A percentile compares a stretch with the other conserved stretches of the same genome.
Evolutionary conservation across 2,329 filamentous ascomycete genomes (phyloP).

Genomic region (Nigrospora oryzae): DNA sequence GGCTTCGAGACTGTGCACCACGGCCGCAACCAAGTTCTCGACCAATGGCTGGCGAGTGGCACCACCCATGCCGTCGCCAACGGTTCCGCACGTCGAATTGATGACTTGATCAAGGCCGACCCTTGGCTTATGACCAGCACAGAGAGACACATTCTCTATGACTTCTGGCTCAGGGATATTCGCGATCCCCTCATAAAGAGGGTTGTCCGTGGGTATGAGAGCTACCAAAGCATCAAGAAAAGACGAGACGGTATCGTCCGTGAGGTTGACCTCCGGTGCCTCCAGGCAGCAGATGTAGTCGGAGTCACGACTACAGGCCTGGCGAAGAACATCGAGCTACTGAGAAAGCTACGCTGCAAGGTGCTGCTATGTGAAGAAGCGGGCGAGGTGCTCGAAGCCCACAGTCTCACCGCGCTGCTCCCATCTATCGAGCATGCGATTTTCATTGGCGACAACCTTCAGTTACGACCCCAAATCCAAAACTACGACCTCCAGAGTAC

Average conservation of each 20-base stretch:
- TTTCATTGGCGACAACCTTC: constrained; percentile 55
- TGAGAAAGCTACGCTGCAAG: constrained; percentile 41
- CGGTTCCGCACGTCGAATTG: not conserved
- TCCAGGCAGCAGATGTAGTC: constrained; percentile 36
- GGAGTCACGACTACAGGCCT: constrained; percentile 53
- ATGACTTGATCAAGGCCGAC: constrained; percentile 5
- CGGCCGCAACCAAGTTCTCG: constrained; percentile 7
- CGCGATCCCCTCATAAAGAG: constrained; percentile 9
- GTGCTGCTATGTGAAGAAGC: constrained; percentile 60
- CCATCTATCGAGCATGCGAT: constrained; percentile 53
- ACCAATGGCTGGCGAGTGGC: constrained; percentile 11
- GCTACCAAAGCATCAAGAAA: constrained; percentile 7
- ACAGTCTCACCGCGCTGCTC: constrained; percentile 50
- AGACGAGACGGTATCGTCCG: constrained; percentile 10
- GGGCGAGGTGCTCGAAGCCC: constrained; percentile 58
- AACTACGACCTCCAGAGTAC: constrained; percentile 45
- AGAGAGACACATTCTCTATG: constrained; percentile 17
- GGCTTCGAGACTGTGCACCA: constrained; percentile 14
- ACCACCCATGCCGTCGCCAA: not conserved
- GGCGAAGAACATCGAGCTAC: constrained; percentile 37
- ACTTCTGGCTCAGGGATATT: constrained; percentile 19
- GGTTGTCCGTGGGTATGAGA: constrained; percentile 2
- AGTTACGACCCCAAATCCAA: constrained; percentile 50
- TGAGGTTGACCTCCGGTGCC: constrained; percentile 26
- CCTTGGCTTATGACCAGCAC: constrained; percentile 10